These are phyloP conservation scores for Pseudocercospora fuligena DNA, from an alignment of 2,329 filamentous ascomycete genomes.

Conservation along the genomic window DNA sequence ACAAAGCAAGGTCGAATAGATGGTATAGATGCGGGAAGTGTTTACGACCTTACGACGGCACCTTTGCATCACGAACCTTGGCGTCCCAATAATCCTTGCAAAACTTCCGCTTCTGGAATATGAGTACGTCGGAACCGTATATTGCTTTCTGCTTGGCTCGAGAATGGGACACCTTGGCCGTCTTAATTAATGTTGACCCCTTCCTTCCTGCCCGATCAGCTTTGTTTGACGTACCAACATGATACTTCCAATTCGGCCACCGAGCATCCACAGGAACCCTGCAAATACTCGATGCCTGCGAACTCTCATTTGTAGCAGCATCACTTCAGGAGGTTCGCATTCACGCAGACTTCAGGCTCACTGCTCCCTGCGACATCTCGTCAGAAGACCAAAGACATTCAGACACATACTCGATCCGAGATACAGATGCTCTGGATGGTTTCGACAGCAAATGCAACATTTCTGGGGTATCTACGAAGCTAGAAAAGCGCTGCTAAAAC, in stretches of 20 bases:
- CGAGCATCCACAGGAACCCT: background rate
- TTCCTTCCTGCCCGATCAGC: too few species aligned
- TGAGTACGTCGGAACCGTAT: background rate
- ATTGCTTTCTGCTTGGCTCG: too few species aligned
- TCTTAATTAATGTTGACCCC: too few species aligned
- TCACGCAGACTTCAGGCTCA: background rate
- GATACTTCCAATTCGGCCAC: background rate
- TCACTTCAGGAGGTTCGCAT: background rate
- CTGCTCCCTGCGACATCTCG: background rate
- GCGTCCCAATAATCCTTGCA: background rate
- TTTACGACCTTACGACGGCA: background rate
- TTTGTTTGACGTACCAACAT: background rate
- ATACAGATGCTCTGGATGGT: background rate
- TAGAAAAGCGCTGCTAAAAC: background rate
- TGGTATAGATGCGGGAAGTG: background rate
- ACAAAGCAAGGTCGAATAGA: background rate
- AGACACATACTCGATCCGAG: background rate
- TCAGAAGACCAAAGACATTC: background rate
- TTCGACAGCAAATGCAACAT: background rate
- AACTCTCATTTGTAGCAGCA: background rate
- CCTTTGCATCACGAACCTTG: background rate
- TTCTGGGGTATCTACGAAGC: conserved; percentile 1
- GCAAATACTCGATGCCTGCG: background rate
- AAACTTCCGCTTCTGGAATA: background rate
- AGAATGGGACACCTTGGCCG: too few species aligned